Evolutionary conservation across 306 rosid genomes (phyloP).

Genomic region (Corylus americana): DNA sequence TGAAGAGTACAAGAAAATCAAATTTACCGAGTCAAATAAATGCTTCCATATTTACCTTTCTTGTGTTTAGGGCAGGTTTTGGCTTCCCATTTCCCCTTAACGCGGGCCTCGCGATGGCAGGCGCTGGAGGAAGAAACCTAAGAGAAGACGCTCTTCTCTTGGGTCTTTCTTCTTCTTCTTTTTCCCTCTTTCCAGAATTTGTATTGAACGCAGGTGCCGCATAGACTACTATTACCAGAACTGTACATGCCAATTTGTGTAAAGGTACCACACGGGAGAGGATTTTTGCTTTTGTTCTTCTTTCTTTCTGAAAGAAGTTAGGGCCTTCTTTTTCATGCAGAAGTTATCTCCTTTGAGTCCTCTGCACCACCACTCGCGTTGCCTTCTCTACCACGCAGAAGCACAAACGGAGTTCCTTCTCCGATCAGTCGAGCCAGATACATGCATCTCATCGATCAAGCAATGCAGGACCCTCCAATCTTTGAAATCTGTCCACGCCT

Average conservation of each 20-base stretch:
- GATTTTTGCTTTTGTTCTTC: too few species aligned
- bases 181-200: too few species aligned
- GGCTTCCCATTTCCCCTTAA: too few species aligned
- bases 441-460: slow-evolving; percentile 31
- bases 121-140: too few species aligned
- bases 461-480: slow-evolving; percentile 30
- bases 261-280: not conserved
- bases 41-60: too few species aligned
- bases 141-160: too few species aligned
- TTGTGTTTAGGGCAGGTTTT: too few species aligned
- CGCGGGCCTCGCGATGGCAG: too few species aligned
- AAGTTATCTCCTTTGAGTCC: not conserved
- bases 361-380: not conserved
- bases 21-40: too few species aligned
- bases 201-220: too few species aligned
- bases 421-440: slow-evolving; percentile 3
- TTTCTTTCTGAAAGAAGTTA: not conserved
- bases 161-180: too few species aligned
- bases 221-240: not conserved
- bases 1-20: too few species aligned
- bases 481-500: slow-evolving; percentile 40
- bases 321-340: not conserved
- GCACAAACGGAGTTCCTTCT: slow-evolving; percentile 5
- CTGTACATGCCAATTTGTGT: not conserved
- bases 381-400: not conserved